phyloP scores from a whole-genome alignment of 768 basidiomycete genomes.

The Psilocybe sp. region DNA sequence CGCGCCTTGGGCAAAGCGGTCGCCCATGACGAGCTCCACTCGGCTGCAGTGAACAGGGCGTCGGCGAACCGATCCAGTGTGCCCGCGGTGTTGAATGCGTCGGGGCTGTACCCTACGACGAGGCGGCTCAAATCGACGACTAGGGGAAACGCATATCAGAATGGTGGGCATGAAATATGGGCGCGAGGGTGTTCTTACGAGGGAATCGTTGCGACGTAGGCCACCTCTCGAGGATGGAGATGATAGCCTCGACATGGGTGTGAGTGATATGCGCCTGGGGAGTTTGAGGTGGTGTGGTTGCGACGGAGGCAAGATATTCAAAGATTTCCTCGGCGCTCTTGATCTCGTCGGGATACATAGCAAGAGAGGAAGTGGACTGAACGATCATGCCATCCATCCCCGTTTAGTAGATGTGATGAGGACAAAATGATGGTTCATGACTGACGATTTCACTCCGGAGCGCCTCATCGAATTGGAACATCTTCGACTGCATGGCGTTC shows the following conservation, averaged over 20 bases:
- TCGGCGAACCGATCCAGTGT: slow-evolving; percentile 54
- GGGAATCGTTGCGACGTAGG: slow-evolving; percentile 72
- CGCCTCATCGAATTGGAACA: slow-evolving; percentile 70
- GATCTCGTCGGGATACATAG: slow-evolving; percentile 67
- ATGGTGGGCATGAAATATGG: neutral
- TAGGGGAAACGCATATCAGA: slow-evolving; percentile 21
- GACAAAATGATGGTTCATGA: neutral
- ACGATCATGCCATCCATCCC: neutral
- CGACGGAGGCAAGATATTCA: slow-evolving; percentile 49
- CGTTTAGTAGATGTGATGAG: neutral
- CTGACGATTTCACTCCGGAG: slow-evolving; percentile 70
- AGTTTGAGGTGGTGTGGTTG: slow-evolving; percentile 29
- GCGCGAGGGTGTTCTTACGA: slow-evolving; percentile 33
- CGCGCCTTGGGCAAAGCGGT: slow-evolving; percentile 61
- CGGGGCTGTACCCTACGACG: slow-evolving; percentile 60
- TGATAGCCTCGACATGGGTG: slow-evolving; percentile 60
- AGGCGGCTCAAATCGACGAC: slow-evolving; percentile 87
- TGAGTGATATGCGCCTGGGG: slow-evolving; percentile 33
- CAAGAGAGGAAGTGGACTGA: slow-evolving; percentile 69
- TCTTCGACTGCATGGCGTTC: slow-evolving; percentile 73
- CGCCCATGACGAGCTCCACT: slow-evolving; percentile 58
- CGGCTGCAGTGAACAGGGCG: slow-evolving; percentile 63
- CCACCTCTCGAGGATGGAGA: slow-evolving; percentile 71
- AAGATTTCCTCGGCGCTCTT: slow-evolving; percentile 61
- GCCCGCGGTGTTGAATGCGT: slow-evolving; percentile 41